Evolutionary conservation across 257 asterid genomes (phyloP).

Genomic region (Leptodermis oblonga): DNA sequence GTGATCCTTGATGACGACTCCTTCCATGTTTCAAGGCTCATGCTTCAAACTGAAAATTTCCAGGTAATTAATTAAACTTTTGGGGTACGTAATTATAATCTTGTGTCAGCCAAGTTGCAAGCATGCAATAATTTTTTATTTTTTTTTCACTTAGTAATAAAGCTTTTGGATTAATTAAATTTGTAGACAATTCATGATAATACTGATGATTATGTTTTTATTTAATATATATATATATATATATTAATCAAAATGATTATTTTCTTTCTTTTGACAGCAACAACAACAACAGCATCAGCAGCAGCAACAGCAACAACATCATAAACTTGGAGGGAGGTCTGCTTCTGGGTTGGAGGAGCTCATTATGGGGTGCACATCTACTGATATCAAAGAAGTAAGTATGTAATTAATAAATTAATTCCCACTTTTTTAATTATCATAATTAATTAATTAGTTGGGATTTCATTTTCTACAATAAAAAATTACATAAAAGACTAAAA

Average conservation of each 20-base stretch:
- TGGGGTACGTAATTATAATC: no score
- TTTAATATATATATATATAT: no score
- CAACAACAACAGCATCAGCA: conserved; percentile 28
- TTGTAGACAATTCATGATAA: conserved; percentile 74
- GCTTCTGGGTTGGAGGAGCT: conserved; percentile 95
- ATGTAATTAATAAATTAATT: no score
- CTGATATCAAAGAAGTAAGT: conserved; percentile 74
- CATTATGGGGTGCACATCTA: conserved; percentile 95
- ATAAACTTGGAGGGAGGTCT: conserved; percentile 73
- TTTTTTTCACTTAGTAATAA: conserved; percentile 21
- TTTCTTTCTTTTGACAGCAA: conserved; percentile 13
- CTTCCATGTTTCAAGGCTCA: conserved; percentile 59
- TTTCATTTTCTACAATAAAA: background rate
- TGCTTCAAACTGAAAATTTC: conserved; percentile 58
- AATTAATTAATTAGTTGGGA: no score
- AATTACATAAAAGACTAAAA: background rate
- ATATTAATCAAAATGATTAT: conserved; percentile 22
- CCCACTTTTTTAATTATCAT: conserved; percentile 21
- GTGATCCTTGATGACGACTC: conserved; percentile 67
- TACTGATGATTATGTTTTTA: conserved; percentile 50
- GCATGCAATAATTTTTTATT: conserved; percentile 27
- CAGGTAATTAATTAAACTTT: no score
- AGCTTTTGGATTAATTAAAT: conserved; percentile 16
- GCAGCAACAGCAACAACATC: conserved; percentile 54
- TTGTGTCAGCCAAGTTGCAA: conserved; percentile 23